These are phyloP conservation scores for Hypoxylon sp. DNA, from an alignment of 2,329 filamentous ascomycete genomes.

Conservation along the genomic window DNA sequence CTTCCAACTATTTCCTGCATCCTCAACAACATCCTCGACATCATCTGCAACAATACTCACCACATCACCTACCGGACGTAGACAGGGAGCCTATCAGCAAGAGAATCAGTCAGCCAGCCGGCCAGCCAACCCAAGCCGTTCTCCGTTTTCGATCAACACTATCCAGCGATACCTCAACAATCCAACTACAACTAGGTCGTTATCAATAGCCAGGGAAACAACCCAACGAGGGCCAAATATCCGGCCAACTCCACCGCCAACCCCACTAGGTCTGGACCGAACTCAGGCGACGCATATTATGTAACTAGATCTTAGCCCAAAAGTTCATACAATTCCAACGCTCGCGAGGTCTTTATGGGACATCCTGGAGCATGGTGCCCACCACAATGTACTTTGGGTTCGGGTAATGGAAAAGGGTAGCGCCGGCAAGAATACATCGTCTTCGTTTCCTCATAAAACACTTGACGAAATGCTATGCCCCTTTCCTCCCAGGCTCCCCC, in stretches of 20 bases:
- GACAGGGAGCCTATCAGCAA: no score
- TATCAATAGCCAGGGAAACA: neutral
- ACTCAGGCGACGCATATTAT: neutral
- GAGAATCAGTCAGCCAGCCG: no score
- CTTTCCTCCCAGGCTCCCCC: no score
- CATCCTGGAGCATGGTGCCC: neutral
- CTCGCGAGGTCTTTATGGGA: neutral
- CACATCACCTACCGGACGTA: no score
- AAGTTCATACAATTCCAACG: neutral
- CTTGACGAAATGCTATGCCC: no score
- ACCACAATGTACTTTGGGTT: no score
- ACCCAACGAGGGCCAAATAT: neutral
- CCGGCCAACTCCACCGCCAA: conserved; percentile 7
- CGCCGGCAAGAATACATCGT: no score
- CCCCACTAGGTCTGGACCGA: neutral
- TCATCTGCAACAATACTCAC: no score
- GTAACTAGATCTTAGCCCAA: neutral
- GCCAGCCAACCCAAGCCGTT: neutral
- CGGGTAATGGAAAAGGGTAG: no score
- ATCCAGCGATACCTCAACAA: neutral
- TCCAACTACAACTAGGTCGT: neutral
- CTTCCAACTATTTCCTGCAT: no score
- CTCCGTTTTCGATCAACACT: neutral
- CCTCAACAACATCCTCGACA: no score
- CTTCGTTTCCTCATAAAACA: no score